Conservation (phyloP, 495 filamentous ascomycete species). For the Trichocladium antarcticum region DNA sequence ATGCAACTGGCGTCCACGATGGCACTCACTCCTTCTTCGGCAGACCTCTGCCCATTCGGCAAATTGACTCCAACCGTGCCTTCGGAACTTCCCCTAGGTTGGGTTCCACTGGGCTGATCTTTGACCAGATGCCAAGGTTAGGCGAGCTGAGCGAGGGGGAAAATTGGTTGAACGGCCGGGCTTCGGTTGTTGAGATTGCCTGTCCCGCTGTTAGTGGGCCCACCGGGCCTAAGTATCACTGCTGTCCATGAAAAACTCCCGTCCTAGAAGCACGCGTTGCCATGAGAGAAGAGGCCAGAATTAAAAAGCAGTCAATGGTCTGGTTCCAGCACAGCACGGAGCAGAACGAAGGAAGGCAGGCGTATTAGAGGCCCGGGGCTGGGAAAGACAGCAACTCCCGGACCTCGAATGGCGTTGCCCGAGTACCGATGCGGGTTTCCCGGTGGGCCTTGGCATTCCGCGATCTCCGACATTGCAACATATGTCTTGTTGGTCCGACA, state of each 20-base stretch:
- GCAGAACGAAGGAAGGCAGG: too few species aligned
- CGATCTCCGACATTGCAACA: not conserved
- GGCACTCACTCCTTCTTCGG: too few species aligned
- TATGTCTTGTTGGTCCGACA: too few species aligned
- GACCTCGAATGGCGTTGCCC: constrained; percentile 12
- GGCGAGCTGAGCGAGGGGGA: not conserved
- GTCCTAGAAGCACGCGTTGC: too few species aligned
- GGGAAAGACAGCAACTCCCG: too few species aligned
- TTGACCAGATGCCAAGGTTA: not conserved
- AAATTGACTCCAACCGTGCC: too few species aligned
- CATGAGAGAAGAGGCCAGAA: too few species aligned
- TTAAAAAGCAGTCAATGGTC: too few species aligned
- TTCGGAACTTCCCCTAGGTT: constrained; percentile 2
- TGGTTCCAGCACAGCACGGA: too few species aligned
- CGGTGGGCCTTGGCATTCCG: not conserved
- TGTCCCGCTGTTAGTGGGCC: constrained; percentile 14
- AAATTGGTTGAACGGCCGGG: constrained; percentile 10
- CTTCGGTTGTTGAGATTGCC: constrained; percentile 20
- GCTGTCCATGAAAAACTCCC: too few species aligned
- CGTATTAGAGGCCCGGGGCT: too few species aligned
- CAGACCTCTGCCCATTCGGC: not conserved
- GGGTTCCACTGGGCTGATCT: constrained; percentile 20
- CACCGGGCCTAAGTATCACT: not conserved
- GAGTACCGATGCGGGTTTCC: constrained; percentile 1
- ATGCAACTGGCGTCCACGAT: too few species aligned